Evolutionary conservation across 2,329 filamentous ascomycete species (phyloP), one percentile per base, ranked within the genome.

Genomic region (Fusarium udum): DNA sequence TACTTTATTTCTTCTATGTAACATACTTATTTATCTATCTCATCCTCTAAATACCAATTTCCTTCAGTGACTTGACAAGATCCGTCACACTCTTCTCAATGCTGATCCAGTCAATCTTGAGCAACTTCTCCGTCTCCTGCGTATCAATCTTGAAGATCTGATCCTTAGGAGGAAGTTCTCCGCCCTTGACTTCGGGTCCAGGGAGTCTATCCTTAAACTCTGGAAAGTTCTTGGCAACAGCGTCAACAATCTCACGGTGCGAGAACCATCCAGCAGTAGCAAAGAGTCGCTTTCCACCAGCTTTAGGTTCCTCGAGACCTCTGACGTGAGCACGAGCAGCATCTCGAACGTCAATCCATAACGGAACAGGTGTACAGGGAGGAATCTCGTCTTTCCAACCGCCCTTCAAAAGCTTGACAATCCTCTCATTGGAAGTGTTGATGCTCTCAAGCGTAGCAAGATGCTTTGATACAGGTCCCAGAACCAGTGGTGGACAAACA

Each of bases 31-130:
- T 59, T 51, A 40, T 42, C 4, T 13, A n/a, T 40, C 15, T 28
- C 9, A 15, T 26, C 24, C 34, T 43, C 70, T 56, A 82, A 34
- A 78, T 75, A 2, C 76, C 78, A 56, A 84, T 78, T n/a, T 77
- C 78, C 80, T 92, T 86, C 76, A 94, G 80, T 37, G 88, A 91
- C 81, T 89, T 89, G 24, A 93, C 86, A 12, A 90, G 87, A 77
- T 94, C 92, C 11, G 87, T 83, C 34, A 92, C 84, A 34, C 84
- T 87, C 81, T 91, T 85, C 80, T 93, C 91, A 39, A 93, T 76
- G 8, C 83, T 79, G 71, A 84, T 89, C 85, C 89, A 93, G 67
- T 92, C 82, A 55, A 93, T 85, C 2, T 90, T 90, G 66, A 94
- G 80, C 52, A 91, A 74, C 76, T 89, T 85, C 32, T 86, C 87